Evolutionary conservation across 192 early-diverging fungal genomes (phyloP).

Genomic region (Entomortierella lignicola): DNA sequence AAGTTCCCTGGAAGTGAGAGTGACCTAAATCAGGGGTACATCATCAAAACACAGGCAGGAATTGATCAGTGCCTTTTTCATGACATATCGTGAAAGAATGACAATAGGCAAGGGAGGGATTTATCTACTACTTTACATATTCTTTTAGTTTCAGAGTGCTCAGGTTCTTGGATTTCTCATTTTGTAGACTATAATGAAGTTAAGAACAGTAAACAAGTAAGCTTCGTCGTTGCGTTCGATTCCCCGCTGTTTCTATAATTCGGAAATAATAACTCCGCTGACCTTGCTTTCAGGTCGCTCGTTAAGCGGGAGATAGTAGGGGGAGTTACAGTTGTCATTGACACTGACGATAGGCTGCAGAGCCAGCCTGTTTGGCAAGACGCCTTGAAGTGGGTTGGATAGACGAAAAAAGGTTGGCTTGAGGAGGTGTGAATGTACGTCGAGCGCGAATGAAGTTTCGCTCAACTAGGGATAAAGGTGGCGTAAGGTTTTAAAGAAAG

Average conservation of each 20-base stretch:
- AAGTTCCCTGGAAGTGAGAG: constrained; percentile 63
- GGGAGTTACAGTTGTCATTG: constrained; percentile 28
- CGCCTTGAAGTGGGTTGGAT: background rate
- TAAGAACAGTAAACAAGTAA: no score
- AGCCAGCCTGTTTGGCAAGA: constrained; percentile 8
- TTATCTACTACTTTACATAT: constrained; percentile 26
- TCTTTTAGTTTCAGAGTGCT: constrained; percentile 20
- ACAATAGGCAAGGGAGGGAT: background rate
- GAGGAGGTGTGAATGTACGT: background rate
- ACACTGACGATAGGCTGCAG: constrained; percentile 10
- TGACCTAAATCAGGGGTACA: constrained; percentile 13
- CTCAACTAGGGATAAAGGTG: background rate
- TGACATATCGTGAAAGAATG: no score
- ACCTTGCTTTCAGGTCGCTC: constrained; percentile 47
- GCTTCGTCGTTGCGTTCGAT: background rate
- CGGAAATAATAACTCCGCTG: background rate
- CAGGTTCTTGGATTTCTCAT: constrained; percentile 24
- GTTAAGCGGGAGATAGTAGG: constrained; percentile 39
- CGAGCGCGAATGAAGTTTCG: background rate
- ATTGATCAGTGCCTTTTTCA: no score
- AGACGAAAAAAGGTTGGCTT: background rate
- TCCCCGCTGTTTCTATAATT: background rate
- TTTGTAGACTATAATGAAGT: constrained; percentile 25
- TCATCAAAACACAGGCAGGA: no score
- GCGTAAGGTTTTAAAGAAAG: background rate